A percentile compares a stretch with the other conserved stretches of the same genome.
These are phyloP conservation scores for Brassica juncea DNA, from an alignment of 345 rosid genomes.

Conservation along the genomic window DNA sequence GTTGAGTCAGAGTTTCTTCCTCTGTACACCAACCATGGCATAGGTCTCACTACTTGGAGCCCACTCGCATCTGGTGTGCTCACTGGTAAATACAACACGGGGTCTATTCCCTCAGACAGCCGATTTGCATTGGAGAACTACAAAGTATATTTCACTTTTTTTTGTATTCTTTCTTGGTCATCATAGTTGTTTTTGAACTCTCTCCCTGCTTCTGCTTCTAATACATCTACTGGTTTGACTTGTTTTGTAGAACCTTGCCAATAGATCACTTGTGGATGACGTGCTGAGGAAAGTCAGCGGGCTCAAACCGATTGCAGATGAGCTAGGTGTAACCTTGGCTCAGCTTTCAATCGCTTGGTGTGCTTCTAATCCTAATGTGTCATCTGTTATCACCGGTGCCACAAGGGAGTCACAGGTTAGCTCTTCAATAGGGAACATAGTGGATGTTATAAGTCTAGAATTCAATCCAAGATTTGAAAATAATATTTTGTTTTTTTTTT, in stretches of 20 bases:
- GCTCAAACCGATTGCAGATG: conserved; percentile 96
- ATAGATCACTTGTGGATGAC: conserved; percentile 84
- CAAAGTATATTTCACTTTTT: conserved; percentile 49
- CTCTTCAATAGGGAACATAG: neutral
- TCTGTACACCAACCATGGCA: conserved; percentile 75
- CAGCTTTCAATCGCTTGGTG: conserved; percentile 99
- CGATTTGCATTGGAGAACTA: conserved; percentile 95
- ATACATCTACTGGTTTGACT: neutral
- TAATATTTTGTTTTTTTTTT: neutral
- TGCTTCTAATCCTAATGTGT: conserved; percentile 93
- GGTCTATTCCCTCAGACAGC: conserved; percentile 82
- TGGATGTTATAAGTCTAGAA: neutral
- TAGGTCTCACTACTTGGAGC: conserved; percentile 98
- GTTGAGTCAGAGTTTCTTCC: conserved; percentile 93
- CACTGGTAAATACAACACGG: conserved; percentile 93
- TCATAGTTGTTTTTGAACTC: neutral
- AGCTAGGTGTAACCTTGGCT: conserved; percentile 88
- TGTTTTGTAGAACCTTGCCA: conserved; percentile 75
- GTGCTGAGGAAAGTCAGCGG: conserved; percentile 88
- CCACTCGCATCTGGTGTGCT: conserved; percentile 98
- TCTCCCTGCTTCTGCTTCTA: conserved; percentile 11
- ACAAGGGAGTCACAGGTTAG: conserved; percentile 96
- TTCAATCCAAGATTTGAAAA: neutral
- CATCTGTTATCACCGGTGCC: conserved; percentile 95
- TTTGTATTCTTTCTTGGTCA: neutral